These are phyloP conservation scores for Dictyostelium purpureum DNA, from an alignment of 78 protist species.

Conservation along the genomic window DNA sequence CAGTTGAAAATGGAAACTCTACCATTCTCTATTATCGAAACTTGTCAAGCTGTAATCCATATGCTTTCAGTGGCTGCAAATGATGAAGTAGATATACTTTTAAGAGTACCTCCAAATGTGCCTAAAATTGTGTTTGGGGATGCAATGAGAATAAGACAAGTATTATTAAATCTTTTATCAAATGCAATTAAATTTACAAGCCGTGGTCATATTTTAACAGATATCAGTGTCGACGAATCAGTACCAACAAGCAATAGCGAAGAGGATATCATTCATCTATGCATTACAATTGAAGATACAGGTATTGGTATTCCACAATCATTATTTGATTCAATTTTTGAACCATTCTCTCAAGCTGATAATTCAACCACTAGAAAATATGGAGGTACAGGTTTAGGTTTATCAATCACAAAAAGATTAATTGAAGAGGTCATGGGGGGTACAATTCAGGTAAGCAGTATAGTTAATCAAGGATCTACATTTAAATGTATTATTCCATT, in stretches of 20 bases:
- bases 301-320: conserved; percentile 71
- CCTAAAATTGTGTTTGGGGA: conserved; percentile 79
- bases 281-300: conserved; percentile 55
- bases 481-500: conserved; percentile 64
- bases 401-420: conserved; percentile 65
- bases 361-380: conserved; percentile 75
- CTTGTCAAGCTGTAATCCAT: conserved; percentile 50
- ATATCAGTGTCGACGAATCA: conserved; percentile 22
- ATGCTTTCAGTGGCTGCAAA: conserved; percentile 70
- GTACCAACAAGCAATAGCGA: background rate
- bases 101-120: conserved; percentile 53
- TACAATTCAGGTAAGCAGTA: conserved; percentile 52
- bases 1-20: conserved; percentile 62
- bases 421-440: conserved; percentile 82
- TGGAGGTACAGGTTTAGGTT: conserved; percentile 82
- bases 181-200: conserved; percentile 81
- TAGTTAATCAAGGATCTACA: conserved; percentile 56
- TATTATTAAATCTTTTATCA: conserved; percentile 43
- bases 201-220: conserved; percentile 41
- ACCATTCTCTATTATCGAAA: conserved; percentile 56
- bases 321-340: conserved; percentile 44
- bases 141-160: conserved; percentile 70
- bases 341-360: conserved; percentile 72
- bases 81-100: conserved; percentile 41
- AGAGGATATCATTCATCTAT: conserved; percentile 9